Conservation (phyloP, 192 early-diverging fungal genomes). For the Umbelopsis sp. region DNA sequence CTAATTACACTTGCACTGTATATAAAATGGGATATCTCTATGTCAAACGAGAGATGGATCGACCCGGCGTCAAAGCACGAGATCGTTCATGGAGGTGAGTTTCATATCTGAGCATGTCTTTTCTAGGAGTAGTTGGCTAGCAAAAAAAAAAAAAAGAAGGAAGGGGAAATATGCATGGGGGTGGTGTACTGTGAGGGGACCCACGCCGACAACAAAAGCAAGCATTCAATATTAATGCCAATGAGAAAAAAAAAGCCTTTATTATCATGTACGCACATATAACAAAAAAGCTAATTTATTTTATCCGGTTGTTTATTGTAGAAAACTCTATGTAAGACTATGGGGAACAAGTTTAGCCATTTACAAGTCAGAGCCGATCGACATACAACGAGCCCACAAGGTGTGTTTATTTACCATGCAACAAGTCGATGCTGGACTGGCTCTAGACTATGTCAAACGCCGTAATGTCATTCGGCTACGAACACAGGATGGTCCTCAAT, state of each 20-base stretch:
- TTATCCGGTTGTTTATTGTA: constrained; percentile 5
- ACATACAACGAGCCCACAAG: constrained; percentile 31
- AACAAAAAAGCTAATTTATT: constrained; percentile 7
- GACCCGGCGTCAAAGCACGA: constrained; percentile 35
- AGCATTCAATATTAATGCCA: too few species aligned
- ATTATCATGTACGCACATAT: not conserved
- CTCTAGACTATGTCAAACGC: constrained; percentile 48
- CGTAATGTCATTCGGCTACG: constrained; percentile 49
- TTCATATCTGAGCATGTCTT: not conserved
- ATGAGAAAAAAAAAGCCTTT: not conserved
- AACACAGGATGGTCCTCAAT: constrained; percentile 40
- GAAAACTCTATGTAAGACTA: constrained; percentile 46
- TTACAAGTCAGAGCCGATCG: constrained; percentile 41
- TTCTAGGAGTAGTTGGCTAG: not conserved
- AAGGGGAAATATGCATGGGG: too few species aligned
- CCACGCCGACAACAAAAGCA: too few species aligned
- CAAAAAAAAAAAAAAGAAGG: too few species aligned
- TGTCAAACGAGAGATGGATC: constrained; percentile 49
- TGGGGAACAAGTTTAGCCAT: constrained; percentile 45
- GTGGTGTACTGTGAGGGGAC: too few species aligned
- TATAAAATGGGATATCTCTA: constrained; percentile 43
- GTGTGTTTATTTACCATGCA: constrained; percentile 46
- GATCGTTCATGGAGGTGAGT: constrained; percentile 53
- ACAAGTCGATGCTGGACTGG: constrained; percentile 39
- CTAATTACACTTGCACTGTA: constrained; percentile 51